Evolutionary conservation across 2,329 filamentous ascomycete genomes (phyloP), one percentile per base, ranked within the genome.

Genomic region (Coleophoma cylindrospora): DNA sequence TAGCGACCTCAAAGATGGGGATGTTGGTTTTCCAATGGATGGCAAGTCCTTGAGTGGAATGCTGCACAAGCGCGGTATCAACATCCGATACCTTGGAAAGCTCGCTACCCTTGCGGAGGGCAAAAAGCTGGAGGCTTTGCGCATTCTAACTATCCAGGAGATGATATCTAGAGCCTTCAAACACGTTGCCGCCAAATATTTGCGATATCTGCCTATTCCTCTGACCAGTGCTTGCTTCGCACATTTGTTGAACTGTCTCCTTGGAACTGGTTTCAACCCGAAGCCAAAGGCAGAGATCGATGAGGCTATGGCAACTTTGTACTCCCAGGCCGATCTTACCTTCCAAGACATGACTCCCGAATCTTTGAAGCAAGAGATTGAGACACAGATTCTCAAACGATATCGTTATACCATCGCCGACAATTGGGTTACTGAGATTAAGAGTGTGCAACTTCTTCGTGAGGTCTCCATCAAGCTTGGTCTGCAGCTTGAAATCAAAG

Each of bases 21-120:
- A 99, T 59, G 86, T 96, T 58, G 94, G 92, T 62, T 97, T 97
- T 74, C 94, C 94, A 12, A 96, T 97, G 90, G 95, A 99, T 62
- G 94, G 94, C n/a, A 82, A 88, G 63, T 96, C 92, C 17, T 76
- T 99, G 51, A 89, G 87, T 61, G 84, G 85, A 57, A 80, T 96
- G 47, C 77, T 99, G 64, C 94, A 99, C 75, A 96, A 96, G 77
- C 89, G 92, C 40, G 94, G 94, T 71, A 91, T 99, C 74, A 99
- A 99, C 73, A 80, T 97, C 55, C 83, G 95, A 63, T 99, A 99
- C 68, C 79, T 97, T n/a, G 94, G 94, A 57, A 87, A 84, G 68
- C 71, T 99, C 54, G 87, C 89, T 12, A 75, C 80, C 51, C 76
- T 88, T 47, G 83, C 86, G 59, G 80, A 81, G 57, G 86, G 86